Evolutionary conservation across 495 filamentous ascomycete species (phyloP).

Genomic region (Entonaema liquescens): DNA sequence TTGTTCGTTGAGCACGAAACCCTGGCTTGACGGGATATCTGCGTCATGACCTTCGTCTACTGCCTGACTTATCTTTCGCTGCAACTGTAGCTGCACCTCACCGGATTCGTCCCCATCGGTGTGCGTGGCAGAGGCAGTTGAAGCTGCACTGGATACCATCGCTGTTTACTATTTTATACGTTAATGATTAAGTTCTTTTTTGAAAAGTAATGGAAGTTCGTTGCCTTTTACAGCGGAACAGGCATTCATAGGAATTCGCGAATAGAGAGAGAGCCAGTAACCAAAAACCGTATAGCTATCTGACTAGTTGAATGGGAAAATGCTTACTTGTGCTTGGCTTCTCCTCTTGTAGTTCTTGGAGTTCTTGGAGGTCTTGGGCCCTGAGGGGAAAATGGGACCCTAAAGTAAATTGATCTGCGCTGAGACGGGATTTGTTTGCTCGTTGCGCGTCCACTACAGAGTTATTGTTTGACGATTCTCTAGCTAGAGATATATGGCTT

Average conservation of each 20-base stretch:
- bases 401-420: conserved; percentile 12
- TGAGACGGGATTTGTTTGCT: conserved; percentile 9
- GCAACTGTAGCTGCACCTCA: conserved; percentile 35
- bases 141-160: conserved; percentile 39
- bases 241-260: not conserved
- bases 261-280: not conserved
- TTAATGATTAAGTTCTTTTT: not conserved
- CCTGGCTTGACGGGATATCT: conserved; percentile 56
- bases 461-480: not conserved
- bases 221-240: not conserved
- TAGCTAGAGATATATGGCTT: not conserved
- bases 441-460: conserved; percentile 8
- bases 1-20: conserved; percentile 49
- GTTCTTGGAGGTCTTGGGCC: not conserved
- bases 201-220: not conserved
- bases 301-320: not conserved
- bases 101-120: conserved; percentile 27
- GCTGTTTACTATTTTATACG: not conserved
- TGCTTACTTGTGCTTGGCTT: conserved; percentile 32
- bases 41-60: conserved; percentile 59
- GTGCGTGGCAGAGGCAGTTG: conserved; percentile 34
- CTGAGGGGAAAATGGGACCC: conserved; percentile 16
- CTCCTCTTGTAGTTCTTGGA: too few relatives aligned
- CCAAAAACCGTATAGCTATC: not conserved
- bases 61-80: conserved; percentile 48